Base-by-base conservation (phyloP, 2,329 filamentous ascomycete species). In the Diaporthe citrichinensis region DNA sequence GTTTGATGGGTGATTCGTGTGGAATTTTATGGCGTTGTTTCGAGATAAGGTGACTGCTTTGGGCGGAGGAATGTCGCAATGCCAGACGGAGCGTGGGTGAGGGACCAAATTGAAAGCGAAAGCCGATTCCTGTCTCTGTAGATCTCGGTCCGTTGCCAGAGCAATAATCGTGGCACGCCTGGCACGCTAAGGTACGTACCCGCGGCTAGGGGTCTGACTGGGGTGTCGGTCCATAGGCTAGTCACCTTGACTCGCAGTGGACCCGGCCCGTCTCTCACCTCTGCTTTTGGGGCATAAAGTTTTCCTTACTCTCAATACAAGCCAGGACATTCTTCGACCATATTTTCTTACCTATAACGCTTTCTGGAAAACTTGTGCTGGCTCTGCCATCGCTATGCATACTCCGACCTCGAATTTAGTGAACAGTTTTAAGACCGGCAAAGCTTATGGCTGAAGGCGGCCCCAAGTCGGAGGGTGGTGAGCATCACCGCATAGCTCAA, bases 401-500 rank as follows among this genome's bases (percentile, higher is more conserved):
- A 49, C 34, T 44, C 58, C 44, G 55, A 39, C 51, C 53, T 31
- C 51, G 36, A 46, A 51, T 41, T 44, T 17, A 31, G n/a, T 71
- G 59, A 72, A 68, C 44, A 44, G 53, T 53, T 36, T 74, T 49
- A 58, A 73, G 44, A 72, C 75, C 62, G 72, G 62, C 51, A 68
- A 76, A 68, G 67, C 75, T 59, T 76, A 82, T 82, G 81, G 78
- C 77, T 81, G 80, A 81, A 58, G 67, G 20, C n/a, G 55, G 9
- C 75, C 44, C n/a, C 10, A 65, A 28, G 69, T 55, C 61, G 44
- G 46, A 31, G 25, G 71, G 44, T 55, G 51, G 36, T 28, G 72
- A 44, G 68, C 75, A 53, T 25, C 59, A 44, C 25, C 28, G 31
- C 51, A 51, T 55, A 41, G 72, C 72, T 72, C 55, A 31, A 58